Conservation (phyloP, 345 rosid genomes). For the Adansonia digitata region DNA sequence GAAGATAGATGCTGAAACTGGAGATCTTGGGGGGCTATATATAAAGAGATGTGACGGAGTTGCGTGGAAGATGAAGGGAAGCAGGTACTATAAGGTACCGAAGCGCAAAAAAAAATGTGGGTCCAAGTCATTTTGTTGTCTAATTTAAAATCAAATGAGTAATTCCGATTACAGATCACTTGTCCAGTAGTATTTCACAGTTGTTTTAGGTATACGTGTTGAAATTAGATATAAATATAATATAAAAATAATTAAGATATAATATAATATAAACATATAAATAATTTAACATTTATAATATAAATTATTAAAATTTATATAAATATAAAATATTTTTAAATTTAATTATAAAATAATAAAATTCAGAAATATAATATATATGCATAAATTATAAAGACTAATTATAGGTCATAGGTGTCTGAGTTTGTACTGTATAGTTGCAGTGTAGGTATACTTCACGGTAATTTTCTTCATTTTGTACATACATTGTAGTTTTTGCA, state of each 20-base stretch:
- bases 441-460: background rate
- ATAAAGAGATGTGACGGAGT: background rate
- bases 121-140: slow-evolving; percentile 12
- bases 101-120: background rate
- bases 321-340: no score
- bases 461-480: no score
- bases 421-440: background rate
- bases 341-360: no score
- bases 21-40: background rate
- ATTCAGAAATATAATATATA: no score
- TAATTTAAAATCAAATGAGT: background rate
- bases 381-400: no score
- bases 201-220: background rate
- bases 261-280: no score
- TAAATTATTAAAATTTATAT: no score
- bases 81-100: background rate
- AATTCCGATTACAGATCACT: background rate
- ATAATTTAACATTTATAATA: no score
- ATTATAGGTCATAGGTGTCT: no score
- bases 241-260: no score
- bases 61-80: background rate
- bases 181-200: background rate
- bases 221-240: no score
- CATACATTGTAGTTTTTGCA: no score
- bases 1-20: background rate